These are phyloP conservation scores for Dactylellina drechsleri DNA, from an alignment of 2,329 filamentous ascomycete genomes.

Conservation along the genomic window DNA sequence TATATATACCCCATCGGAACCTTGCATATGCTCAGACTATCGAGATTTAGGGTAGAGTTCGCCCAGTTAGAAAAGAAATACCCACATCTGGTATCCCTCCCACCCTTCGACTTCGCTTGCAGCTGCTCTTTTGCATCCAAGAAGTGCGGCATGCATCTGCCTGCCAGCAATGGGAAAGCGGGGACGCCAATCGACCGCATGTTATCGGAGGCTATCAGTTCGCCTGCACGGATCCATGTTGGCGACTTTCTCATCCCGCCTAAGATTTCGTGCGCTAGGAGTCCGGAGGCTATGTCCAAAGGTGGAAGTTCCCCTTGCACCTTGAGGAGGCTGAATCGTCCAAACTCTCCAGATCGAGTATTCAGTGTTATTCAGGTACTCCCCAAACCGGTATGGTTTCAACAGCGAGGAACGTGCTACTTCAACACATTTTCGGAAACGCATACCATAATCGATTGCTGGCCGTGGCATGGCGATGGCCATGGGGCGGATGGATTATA, in stretches of 20 bases:
- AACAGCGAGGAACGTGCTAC: constrained; percentile 3
- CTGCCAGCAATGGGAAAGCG: constrained; percentile 42
- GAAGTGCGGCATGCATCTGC: constrained; percentile 49
- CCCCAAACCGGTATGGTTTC: constrained; percentile 9
- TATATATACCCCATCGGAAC: constrained; percentile 42
- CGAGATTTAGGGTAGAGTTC: neutral
- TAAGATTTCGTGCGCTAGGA: constrained; percentile 5
- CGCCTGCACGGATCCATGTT: constrained; percentile 45
- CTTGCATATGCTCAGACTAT: constrained; percentile 8
- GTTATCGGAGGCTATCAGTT: constrained; percentile 37
- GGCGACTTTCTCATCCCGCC: constrained; percentile 30
- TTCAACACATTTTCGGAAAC: constrained; percentile 32
- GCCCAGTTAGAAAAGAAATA: constrained; percentile 13
- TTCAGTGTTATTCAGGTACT: neutral
- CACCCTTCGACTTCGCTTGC: constrained; percentile 42
- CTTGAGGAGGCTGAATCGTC: constrained; percentile 16
- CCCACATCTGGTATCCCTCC: constrained; percentile 21
- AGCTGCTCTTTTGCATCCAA: constrained; percentile 42
- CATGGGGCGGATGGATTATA: neutral
- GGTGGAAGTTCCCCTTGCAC: constrained; percentile 10
- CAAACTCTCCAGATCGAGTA: constrained; percentile 6
- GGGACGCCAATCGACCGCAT: constrained; percentile 31
- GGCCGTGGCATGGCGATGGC: neutral
- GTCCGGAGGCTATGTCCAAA: neutral
- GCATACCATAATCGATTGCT: constrained; percentile 28